Evolutionary conservation across 176 grass and related monocot genomes (phyloP).

Genomic region (Poa annua): DNA sequence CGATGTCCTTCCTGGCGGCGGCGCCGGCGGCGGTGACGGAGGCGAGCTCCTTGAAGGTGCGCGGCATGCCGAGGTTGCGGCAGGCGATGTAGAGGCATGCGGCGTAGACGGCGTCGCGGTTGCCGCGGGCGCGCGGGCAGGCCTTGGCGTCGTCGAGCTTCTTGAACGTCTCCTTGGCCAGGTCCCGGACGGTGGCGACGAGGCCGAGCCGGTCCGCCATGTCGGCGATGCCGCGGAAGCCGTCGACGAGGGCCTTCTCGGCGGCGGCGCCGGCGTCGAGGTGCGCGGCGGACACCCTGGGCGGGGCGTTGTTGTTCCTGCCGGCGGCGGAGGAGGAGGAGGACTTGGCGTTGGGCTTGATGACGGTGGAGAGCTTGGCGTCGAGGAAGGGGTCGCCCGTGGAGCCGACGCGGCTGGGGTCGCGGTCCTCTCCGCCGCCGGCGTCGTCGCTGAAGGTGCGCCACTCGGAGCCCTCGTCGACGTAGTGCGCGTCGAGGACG

Average conservation of each 20-base stretch:
- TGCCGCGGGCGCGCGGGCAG: background rate
- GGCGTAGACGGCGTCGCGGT: constrained; percentile 50
- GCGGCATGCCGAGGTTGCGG: constrained; percentile 60
- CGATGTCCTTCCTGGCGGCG: constrained; percentile 48
- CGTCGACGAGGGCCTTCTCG: constrained; percentile 23
- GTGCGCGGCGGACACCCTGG: background rate
- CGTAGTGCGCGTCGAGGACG: constrained; percentile 59
- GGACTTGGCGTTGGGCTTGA: constrained; percentile 5
- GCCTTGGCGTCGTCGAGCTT: constrained; percentile 42
- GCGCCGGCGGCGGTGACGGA: constrained; percentile 35
- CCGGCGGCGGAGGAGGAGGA: background rate
- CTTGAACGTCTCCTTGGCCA: constrained; percentile 53
- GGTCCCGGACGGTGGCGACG: constrained; percentile 47
- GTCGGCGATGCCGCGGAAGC: constrained; percentile 45
- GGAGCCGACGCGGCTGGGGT: constrained; percentile 61
- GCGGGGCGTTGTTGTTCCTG: background rate
- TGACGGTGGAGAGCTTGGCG: constrained; percentile 42
- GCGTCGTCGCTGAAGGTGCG: constrained; percentile 58
- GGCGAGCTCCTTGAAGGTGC: constrained; percentile 58
- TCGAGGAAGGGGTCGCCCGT: constrained; percentile 53
- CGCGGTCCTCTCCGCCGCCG: constrained; percentile 49
- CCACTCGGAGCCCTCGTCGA: constrained; percentile 72
- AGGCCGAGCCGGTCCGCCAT: constrained; percentile 58
- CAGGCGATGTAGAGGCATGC: constrained; percentile 60
- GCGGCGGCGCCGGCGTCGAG: background rate